Conservation (phyloP, 495 filamentous ascomycete species). For the Neurospora tetrasperma region DNA sequence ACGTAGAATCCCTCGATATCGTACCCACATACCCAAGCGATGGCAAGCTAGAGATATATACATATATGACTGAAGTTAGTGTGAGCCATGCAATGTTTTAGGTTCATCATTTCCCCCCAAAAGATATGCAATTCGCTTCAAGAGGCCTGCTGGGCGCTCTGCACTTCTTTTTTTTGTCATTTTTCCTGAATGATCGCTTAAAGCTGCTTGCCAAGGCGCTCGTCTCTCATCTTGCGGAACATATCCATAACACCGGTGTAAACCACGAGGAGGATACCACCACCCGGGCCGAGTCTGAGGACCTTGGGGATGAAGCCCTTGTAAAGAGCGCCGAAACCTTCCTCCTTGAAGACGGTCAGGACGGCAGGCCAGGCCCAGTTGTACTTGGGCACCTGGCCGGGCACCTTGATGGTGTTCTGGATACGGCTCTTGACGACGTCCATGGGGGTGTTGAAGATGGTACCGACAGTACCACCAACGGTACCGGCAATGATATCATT, state of each 20-base stretch:
- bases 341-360: slow-evolving; percentile 79
- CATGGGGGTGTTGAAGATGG: slow-evolving; percentile 90
- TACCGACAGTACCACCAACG: slow-evolving; percentile 84
- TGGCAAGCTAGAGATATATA: background rate
- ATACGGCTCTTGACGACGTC: slow-evolving; percentile 98
- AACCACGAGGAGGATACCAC: slow-evolving; percentile 81
- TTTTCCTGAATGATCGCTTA: background rate
- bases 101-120: background rate
- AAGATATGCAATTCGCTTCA: background rate
- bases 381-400: slow-evolving; percentile 79
- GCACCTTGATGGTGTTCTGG: slow-evolving; percentile 77
- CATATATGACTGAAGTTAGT: background rate
- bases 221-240: slow-evolving; percentile 41
- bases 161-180: background rate
- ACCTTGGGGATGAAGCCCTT: slow-evolving; percentile 98
- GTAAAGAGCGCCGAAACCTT: slow-evolving; percentile 86
- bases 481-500: slow-evolving; percentile 85
- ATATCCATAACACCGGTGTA: slow-evolving; percentile 93
- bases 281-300: slow-evolving; percentile 23
- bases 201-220: background rate
- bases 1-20: background rate
- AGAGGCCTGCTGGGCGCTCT: background rate
- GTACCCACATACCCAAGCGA: background rate
- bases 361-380: slow-evolving; percentile 93
- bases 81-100: background rate